Base-by-base conservation (phyloP, 2,329 filamentous ascomycete species). In the Fusarium marasasianum region DNA sequence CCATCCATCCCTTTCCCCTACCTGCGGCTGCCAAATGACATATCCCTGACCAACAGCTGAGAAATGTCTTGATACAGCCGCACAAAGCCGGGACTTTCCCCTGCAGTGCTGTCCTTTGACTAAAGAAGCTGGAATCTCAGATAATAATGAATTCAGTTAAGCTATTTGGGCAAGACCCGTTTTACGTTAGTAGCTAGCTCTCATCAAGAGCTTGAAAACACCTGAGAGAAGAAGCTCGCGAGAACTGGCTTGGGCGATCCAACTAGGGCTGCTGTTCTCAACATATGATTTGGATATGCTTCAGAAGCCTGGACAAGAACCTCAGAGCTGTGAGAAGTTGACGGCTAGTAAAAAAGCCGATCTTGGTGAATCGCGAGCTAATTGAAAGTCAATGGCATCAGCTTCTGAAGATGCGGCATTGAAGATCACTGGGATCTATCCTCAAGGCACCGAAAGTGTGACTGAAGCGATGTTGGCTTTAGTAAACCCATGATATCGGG, bases 351-450 rank as follows among this genome's bases (percentile, higher is more conserved):
- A 71, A 4, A 64, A 62, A 29, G 69, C 66, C 22, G 66, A 74
- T 13, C 50, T 47, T 80, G 5, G 76, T 78, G 2, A 79, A 78
- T 29, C 66, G 75, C 2, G 73, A 77, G 50, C 41, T 68, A n/a
- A 74, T 68, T 1, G 75, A 75, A 22, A 72, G 47, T 33, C 70
- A 76, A 51, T 77, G 72, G 68, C 58, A 63, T 11, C 50, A 68
- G 43, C 43, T 74, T 26, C 71, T 76, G 8, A 56, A 48, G 48
- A 58, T 22, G 44, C 55, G 24, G 71, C 63, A 4, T 31, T 77
- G 20, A 57, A 72, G 24, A 55, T 76, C n/a, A 63, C 37, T 22
- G 62, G 60, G 0, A 72, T 74, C 15, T 76, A 60, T 50, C 37
- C 66, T 18, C 63, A 69, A 35, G 67, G 53, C 29, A 24, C 38